phyloP scores from a whole-genome alignment of 75 land plant species.

The Larix kaempferi region DNA sequence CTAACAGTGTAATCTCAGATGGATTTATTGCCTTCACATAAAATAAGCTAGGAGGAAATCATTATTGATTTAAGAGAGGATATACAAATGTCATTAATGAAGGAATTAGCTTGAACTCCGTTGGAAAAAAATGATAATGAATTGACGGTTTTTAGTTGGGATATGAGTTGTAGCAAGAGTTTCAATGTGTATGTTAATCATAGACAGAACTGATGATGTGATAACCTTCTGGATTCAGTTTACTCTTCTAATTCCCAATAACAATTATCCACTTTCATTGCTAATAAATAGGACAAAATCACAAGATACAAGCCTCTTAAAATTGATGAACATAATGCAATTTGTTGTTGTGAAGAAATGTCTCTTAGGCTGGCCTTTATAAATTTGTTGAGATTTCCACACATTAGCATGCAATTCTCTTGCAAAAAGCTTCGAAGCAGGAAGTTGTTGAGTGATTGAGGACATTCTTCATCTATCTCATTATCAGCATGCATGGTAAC shows the following conservation, averaged over 20 bases:
- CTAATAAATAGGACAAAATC: slow-evolving; percentile 88
- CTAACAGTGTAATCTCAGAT: too few species aligned
- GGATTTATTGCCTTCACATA: too few species aligned
- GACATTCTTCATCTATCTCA: slow-evolving; percentile 87
- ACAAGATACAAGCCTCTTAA: slow-evolving; percentile 83
- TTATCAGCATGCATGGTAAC: slow-evolving; percentile 82
- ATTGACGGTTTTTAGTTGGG: slow-evolving; percentile 76
- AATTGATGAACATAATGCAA: slow-evolving; percentile 91
- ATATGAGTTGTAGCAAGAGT: slow-evolving; percentile 94
- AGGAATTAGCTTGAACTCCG: too few species aligned
- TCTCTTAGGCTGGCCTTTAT: slow-evolving; percentile 78
- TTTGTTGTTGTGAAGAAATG: slow-evolving; percentile 79
- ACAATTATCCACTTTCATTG: slow-evolving; percentile 26
- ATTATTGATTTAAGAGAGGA: slow-evolving; percentile 64
- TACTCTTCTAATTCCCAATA: slow-evolving; percentile 79
- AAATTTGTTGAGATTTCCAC: slow-evolving; percentile 38
- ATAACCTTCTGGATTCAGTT: slow-evolving; percentile 75
- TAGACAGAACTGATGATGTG: slow-evolving; percentile 87
- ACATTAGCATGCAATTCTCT: slow-evolving; percentile 75
- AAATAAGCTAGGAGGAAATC: too few species aligned
- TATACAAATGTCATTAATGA: too few species aligned
- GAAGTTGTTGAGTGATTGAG: slow-evolving; percentile 81
- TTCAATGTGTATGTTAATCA: slow-evolving; percentile 90
- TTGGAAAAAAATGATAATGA: slow-evolving; percentile 84
- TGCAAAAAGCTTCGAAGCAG: slow-evolving; percentile 69